A percentile compares a stretch with the other conserved stretches of the same genome.
phyloP scores from a whole-genome alignment of 148 eudicot genomes.

The Vaccinium myrtillus region DNA sequence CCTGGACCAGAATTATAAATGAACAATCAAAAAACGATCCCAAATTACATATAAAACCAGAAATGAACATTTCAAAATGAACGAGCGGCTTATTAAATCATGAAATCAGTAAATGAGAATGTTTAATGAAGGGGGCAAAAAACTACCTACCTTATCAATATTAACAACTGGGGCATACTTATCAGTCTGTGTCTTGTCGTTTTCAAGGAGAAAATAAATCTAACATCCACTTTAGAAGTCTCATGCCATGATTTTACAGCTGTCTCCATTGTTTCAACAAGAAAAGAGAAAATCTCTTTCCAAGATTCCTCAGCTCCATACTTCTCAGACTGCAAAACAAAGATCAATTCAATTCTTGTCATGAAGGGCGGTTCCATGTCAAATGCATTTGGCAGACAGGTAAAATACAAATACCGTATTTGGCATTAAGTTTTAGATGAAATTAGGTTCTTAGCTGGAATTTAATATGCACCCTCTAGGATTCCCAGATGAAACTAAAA shows the following conservation, averaged over 20 bases:
- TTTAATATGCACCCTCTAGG: too few species aligned
- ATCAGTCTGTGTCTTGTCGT: slow-evolving; percentile 75
- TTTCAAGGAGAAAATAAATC: slow-evolving; percentile 84
- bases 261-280: slow-evolving; percentile 80
- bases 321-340: slow-evolving; percentile 59
- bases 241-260: slow-evolving; percentile 94
- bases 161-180: slow-evolving; percentile 90
- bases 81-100: background rate
- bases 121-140: background rate
- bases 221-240: slow-evolving; percentile 79
- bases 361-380: too few species aligned
- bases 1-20: background rate
- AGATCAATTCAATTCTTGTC: background rate
- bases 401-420: too few species aligned
- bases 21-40: background rate
- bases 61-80: background rate
- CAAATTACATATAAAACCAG: slow-evolving; percentile 8
- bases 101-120: background rate
- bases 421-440: too few species aligned
- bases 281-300: slow-evolving; percentile 62
- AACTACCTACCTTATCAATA: slow-evolving; percentile 70
- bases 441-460: too few species aligned
- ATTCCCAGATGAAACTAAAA: too few species aligned
- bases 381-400: too few species aligned
- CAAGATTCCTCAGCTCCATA: slow-evolving; percentile 63